Conservation (phyloP, 106 monocot genomes). For the Alisma plantagoaquatica region DNA sequence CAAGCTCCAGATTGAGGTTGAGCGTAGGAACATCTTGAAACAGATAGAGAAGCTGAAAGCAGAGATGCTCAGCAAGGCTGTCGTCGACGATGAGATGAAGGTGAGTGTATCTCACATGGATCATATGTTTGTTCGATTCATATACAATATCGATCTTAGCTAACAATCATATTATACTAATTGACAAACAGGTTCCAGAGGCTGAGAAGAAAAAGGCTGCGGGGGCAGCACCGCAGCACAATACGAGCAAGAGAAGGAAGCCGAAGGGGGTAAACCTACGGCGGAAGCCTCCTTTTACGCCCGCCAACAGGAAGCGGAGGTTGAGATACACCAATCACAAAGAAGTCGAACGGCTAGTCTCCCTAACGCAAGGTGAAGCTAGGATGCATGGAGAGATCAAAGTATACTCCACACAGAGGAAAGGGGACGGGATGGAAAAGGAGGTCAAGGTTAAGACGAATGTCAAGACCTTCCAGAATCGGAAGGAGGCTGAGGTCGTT, state of each 20-base stretch:
- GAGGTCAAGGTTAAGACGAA: too few relatives aligned
- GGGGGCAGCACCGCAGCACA: constrained; percentile 40
- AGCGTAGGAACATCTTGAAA: constrained; percentile 42
- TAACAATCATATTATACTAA: too few relatives aligned
- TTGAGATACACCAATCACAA: constrained; percentile 44
- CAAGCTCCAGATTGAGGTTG: constrained; percentile 73
- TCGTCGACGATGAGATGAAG: constrained; percentile 66
- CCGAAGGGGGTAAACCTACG: constrained; percentile 23
- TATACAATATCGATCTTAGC: too few relatives aligned
- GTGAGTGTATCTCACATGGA: too few relatives aligned
- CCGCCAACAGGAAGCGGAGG: constrained; percentile 49
- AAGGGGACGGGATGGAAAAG: too few relatives aligned
- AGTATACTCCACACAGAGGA: too few relatives aligned
- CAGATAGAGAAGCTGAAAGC: constrained; percentile 84
- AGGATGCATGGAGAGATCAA: too few relatives aligned
- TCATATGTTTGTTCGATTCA: too few relatives aligned
- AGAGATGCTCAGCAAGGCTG: constrained; percentile 46
- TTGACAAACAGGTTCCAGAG: constrained; percentile 70
- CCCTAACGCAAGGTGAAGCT: constrained; percentile 33
- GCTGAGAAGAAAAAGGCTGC: constrained; percentile 61
- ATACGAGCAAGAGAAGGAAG: constrained; percentile 42
- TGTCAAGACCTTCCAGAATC: too few relatives aligned
- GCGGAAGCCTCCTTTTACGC: constrained; percentile 42
- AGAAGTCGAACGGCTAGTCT: constrained; percentile 37
- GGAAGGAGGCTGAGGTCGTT: too few relatives aligned